These are phyloP conservation scores for Lasiosphaeria miniovina DNA, from an alignment of 495 filamentous ascomycete species.

Conservation along the genomic window DNA sequence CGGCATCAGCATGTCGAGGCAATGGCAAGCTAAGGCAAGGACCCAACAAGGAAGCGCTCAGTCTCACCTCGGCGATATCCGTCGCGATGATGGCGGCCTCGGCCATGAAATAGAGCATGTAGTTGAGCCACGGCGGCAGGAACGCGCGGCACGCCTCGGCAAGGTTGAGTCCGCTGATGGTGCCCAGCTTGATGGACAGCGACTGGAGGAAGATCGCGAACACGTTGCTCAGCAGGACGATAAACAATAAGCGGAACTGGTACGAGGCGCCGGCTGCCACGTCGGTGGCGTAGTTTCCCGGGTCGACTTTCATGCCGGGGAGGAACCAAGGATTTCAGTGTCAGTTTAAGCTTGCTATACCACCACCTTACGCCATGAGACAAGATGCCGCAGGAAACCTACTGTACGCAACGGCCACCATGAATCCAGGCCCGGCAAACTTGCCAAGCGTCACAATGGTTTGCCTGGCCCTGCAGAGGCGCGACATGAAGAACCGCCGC, in stretches of 20 bases:
- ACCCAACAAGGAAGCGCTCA: background rate
- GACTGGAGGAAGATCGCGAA: constrained; percentile 33
- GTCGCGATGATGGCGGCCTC: constrained; percentile 32
- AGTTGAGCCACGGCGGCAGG: constrained; percentile 32
- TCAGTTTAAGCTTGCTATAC: no score
- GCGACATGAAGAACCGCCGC: background rate
- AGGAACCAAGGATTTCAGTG: background rate
- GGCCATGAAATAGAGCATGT: constrained; percentile 27
- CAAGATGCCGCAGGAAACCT: constrained; percentile 11
- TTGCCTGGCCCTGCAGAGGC: constrained; percentile 28
- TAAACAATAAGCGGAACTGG: constrained; percentile 31
- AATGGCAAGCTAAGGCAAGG: background rate
- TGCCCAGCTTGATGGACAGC: constrained; percentile 31
- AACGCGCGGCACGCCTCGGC: constrained; percentile 26
- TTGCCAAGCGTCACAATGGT: constrained; percentile 61
- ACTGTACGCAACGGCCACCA: constrained; percentile 74
- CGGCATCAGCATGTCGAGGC: background rate
- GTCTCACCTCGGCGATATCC: constrained; percentile 63
- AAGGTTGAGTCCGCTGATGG: constrained; percentile 30
- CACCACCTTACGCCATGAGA: no score
- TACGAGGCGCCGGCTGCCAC: constrained; percentile 31
- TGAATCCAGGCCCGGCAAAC: constrained; percentile 84
- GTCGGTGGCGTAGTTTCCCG: constrained; percentile 34
- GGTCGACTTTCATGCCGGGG: constrained; percentile 22
- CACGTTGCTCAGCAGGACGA: constrained; percentile 31